phyloP scores from a whole-genome alignment of 306 rosid genomes.

The Luffa acutangula region DNA sequence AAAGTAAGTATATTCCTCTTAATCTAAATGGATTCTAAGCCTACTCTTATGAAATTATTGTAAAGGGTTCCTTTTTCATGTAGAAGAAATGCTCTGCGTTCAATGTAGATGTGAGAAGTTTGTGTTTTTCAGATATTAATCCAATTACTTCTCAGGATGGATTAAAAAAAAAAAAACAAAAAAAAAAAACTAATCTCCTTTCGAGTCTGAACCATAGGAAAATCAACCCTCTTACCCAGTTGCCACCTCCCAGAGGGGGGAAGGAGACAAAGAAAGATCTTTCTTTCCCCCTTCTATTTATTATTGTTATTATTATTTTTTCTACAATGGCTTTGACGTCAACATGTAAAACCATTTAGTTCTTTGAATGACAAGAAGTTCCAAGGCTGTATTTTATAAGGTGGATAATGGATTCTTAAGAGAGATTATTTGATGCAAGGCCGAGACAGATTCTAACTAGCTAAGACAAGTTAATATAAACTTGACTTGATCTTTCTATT shows the following conservation, averaged over 20 bases:
- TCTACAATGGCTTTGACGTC: background rate
- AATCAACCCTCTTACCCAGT: background rate
- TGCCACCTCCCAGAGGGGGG: background rate
- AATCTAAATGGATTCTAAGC: background rate
- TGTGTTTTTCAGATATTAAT: background rate
- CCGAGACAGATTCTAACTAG: background rate
- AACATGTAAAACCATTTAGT: background rate
- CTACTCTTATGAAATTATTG: background rate
- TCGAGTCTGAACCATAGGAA: background rate
- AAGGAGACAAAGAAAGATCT: background rate
- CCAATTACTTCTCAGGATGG: background rate
- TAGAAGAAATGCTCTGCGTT: background rate
- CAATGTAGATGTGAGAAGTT: background rate
- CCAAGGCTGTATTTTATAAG: background rate
- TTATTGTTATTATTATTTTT: background rate
- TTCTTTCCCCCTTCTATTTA: background rate
- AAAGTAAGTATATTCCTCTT: conserved; percentile 26
- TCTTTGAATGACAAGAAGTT: background rate
- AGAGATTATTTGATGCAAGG: background rate
- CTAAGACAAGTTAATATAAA: background rate
- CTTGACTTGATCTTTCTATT: background rate
- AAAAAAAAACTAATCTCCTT: background rate
- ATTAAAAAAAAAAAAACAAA: background rate
- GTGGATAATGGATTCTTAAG: background rate
- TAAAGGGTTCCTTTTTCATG: background rate